phyloP scores from a whole-genome alignment of 495 filamentous ascomycete species.

The Parathielavia appendiculata region DNA sequence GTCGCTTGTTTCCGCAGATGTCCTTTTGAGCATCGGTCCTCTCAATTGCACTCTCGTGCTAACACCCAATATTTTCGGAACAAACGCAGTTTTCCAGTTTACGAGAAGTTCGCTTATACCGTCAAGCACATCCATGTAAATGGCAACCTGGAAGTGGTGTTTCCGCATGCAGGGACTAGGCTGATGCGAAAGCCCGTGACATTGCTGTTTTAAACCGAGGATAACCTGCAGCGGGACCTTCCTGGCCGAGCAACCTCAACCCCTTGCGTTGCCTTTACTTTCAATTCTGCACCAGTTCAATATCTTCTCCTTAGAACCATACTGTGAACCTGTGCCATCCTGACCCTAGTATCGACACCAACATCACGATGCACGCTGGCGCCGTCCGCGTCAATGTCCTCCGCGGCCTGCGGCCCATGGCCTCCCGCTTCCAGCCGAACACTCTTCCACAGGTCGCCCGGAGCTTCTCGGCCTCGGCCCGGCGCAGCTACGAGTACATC shows the following conservation, averaged over 20 bases:
- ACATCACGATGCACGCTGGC: slow-evolving; percentile 16
- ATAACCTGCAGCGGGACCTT: slow-evolving; percentile 19
- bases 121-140: too few relatives aligned
- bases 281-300: neutral
- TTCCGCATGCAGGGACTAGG: neutral
- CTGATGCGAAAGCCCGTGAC: neutral
- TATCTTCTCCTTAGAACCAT: too few relatives aligned
- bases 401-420: slow-evolving; percentile 53
- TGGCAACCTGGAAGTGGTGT: too few relatives aligned
- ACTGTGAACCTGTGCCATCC: too few relatives aligned
- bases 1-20: too few relatives aligned
- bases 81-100: too few relatives aligned
- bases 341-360: neutral
- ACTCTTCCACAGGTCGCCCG: slow-evolving; percentile 47
- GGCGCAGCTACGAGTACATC: slow-evolving; percentile 68
- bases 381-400: slow-evolving; percentile 49
- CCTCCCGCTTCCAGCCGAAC: slow-evolving; percentile 48
- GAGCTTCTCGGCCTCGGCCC: slow-evolving; percentile 53
- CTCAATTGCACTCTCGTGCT: neutral
- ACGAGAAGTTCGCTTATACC: too few relatives aligned
- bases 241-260: neutral
- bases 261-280: neutral
- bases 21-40: too few relatives aligned
- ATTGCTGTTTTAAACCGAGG: slow-evolving; percentile 22
- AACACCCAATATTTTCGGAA: neutral